Evolutionary conservation across 2,329 filamentous ascomycete genomes (phyloP), one percentile per base, ranked within the genome.

Genomic region (Xylariaceae sp.): DNA sequence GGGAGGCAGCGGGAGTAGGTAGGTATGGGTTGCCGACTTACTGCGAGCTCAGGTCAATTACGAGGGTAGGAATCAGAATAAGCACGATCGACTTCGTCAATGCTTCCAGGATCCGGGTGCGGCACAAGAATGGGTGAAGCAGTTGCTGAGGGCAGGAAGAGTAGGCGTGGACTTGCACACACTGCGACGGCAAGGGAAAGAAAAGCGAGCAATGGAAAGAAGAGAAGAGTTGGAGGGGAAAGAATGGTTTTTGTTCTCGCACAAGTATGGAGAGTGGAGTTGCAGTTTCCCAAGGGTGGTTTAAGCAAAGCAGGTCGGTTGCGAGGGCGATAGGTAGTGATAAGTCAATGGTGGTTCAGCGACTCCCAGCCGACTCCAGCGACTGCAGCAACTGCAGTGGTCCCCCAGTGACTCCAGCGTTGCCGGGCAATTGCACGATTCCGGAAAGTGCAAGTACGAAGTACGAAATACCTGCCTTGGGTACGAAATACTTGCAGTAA

Each of bases 181-280:
- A 64, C 61, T 63, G 66, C 63, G 42, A 45, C 42, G 13, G 59
- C 60, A 58, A 60, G 53, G 37, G 56, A 61, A 63, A 54, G 59
- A 61, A 56, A 66, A 59, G 51, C 58, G 23, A 30, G 23, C 23
- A 30, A 62, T 13, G 56, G 54, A 60, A 59, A 60, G 47, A 58
- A 64, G 55, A 56, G 48, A 30, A 30, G 23, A 30, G 23, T 30
- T 30, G 60, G 66, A 65, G 66, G 68, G 68, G 64, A 61, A 65
- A 61, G 63, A 62, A 68, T 66, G 69, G 65, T 63, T 70, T 70
- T 70, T 70, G 68, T 70, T 69, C 37, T 42, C 57, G 47, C 60
- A 47, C 42, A 39, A 35, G 54, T 37, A 49, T 51, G 60, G 58
- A 58, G 62, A 64, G 68, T 68, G 67, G 69, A 67, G 68, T 65